phyloP scores from a whole-genome alignment of 257 asterid species.

The Oldenlandia corymbosa region DNA sequence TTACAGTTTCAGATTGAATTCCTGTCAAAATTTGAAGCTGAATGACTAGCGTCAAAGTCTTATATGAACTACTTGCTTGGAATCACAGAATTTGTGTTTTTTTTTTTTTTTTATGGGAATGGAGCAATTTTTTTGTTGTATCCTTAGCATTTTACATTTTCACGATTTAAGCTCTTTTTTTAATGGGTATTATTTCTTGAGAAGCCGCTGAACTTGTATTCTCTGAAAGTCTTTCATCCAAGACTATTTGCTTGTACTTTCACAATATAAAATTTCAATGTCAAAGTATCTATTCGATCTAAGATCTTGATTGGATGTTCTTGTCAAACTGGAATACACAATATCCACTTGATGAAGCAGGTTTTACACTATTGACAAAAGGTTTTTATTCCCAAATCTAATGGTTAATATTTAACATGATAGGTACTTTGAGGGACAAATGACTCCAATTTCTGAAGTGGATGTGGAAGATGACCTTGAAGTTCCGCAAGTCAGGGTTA shows the following conservation, averaged over 20 bases:
- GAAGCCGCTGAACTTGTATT: too few relatives aligned
- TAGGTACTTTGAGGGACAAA: conserved; percentile 92
- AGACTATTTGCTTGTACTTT: background rate
- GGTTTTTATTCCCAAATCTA: background rate
- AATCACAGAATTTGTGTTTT: background rate
- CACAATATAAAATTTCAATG: background rate
- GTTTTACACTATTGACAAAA: background rate
- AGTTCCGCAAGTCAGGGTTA: conserved; percentile 40
- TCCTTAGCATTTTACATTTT: too few relatives aligned
- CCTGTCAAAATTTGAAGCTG: background rate
- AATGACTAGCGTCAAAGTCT: background rate
- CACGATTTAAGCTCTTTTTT: background rate
- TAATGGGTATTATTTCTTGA: background rate
- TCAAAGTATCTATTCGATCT: background rate
- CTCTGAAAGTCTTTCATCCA: too few relatives aligned
- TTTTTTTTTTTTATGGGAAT: background rate
- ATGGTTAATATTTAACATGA: conserved; percentile 14
- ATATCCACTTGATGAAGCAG: background rate
- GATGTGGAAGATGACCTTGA: conserved; percentile 53
- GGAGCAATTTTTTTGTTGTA: background rate
- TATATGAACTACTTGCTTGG: background rate
- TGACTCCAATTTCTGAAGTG: conserved; percentile 58
- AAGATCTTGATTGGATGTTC: background rate
- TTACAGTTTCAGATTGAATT: too few relatives aligned
- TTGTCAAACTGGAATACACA: background rate